These are phyloP conservation scores for Eucalyptus polyanthemos DNA, from an alignment of 345 rosid genomes.

Conservation along the genomic window DNA sequence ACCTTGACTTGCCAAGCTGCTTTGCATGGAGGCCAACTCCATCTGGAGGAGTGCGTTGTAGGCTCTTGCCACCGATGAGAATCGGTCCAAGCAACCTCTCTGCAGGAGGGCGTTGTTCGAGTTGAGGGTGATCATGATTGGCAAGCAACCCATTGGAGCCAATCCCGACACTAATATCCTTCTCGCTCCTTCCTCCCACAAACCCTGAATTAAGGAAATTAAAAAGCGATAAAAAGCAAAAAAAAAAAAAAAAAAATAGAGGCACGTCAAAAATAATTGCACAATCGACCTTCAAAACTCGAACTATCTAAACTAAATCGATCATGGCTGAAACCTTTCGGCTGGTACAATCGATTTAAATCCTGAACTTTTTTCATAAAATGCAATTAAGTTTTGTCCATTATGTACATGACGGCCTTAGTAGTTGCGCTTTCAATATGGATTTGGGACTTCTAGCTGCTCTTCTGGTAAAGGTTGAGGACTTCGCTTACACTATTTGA, in stretches of 20 bases:
- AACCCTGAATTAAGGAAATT: constrained; percentile 17
- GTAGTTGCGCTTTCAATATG: neutral
- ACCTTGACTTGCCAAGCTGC: constrained; percentile 11
- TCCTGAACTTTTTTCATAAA: neutral
- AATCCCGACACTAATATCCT: constrained; percentile 26
- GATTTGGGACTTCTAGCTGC: neutral
- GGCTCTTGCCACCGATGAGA: constrained; percentile 23
- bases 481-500: neutral
- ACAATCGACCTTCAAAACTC: neutral
- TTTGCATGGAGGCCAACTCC: constrained; percentile 26
- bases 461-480: neutral
- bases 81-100: constrained; percentile 44
- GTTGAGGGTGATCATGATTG: constrained; percentile 51
- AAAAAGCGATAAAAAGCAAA: neutral
- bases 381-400: neutral
- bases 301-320: neutral
- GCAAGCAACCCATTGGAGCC: constrained; percentile 85
- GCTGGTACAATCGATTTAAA: neutral
- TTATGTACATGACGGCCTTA: neutral
- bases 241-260: neutral
- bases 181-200: constrained; percentile 58
- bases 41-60: constrained; percentile 37
- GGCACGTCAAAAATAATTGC: neutral
- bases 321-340: neutral
- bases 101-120: constrained; percentile 14